Base-by-base conservation (phyloP, 2,329 filamentous ascomycete species). In the Colletotrichum shisoi region DNA sequence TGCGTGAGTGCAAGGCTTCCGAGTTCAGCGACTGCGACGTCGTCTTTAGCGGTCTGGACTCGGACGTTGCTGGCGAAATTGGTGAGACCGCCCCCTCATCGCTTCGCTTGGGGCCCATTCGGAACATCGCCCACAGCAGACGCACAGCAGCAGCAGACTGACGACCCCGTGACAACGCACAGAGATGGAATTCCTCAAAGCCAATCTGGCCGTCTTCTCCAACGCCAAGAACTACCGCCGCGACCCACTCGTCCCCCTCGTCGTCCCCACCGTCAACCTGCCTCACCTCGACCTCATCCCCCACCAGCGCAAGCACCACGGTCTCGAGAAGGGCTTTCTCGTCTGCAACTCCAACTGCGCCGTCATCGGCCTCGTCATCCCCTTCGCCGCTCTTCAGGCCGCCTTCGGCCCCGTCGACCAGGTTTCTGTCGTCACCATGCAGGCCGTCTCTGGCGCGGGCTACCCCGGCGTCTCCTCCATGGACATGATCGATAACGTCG, bases 331-430 rank as follows among this genome's bases (percentile, higher is more conserved):
- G 80, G 95, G 95, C 27, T 97, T 98, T 82, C 82, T 98, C 44
- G 93, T 97, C 68, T 98, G 94, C 86, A 98, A 98, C 83, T 96
- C 93, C 71, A 98, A 98, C 82, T 99, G 95, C 81, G 94, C 94
- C 63, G 94, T 97, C 75, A 97, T 98, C 74, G 94, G 94, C 54
- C 88, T 98, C 66, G 94, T 97, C 69, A 96, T 97, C 70, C 95
- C 95, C 27, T 94, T 97, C 75, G 93, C 93, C 12, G 94, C 94
- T 17, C 87, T 98, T 42, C 91, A 96, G 78, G 87, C 89, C 59
- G 89, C 87, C 73, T 97, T 98, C 74, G 95, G 94, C 51, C 89
- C 90, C 73, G 91, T 97, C 72, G 90, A 92, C 69, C 78, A 81
- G 72, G 88, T 88, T 72, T 87, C 84, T 71, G 92, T 98, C 59